These are phyloP conservation scores for Saturnispora diversa DNA, from an alignment of 805 yeast species.

Conservation along the genomic window DNA sequence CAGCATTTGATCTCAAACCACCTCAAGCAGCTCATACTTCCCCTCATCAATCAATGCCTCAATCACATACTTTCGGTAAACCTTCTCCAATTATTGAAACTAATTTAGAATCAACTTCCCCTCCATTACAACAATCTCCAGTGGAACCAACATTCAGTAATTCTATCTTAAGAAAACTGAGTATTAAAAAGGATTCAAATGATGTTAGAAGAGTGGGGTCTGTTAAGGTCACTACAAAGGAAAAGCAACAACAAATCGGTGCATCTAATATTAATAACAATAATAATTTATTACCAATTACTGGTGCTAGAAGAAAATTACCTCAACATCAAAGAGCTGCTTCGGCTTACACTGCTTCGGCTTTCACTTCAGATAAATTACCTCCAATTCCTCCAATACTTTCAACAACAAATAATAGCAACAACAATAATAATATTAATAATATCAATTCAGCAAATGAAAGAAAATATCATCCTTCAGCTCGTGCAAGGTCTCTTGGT, in stretches of 20 bases:
- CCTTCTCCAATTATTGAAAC: conserved; percentile 13
- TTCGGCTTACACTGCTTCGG: conserved; percentile 31
- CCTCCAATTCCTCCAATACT: conserved; percentile 7
- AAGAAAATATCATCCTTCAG: conserved; percentile 58
- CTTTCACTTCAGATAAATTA: conserved; percentile 19
- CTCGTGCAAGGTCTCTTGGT: conserved; percentile 83
- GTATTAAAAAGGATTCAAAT: conserved; percentile 24
- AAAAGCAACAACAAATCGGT: conserved; percentile 36
- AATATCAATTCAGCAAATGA: background rate
- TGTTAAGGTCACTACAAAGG: conserved; percentile 53
- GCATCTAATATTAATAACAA: conserved; percentile 26
- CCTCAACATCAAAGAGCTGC: conserved; percentile 32
- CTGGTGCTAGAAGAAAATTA: conserved; percentile 14
- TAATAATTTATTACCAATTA: conserved; percentile 14
- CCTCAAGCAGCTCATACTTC: conserved; percentile 37
- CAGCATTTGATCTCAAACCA: conserved; percentile 20
- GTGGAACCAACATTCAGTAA: conserved; percentile 18
- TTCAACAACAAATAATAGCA: background rate
- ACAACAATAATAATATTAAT: conserved; percentile 27
- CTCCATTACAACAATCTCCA: conserved; percentile 17
- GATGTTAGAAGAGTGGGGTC: conserved; percentile 52
- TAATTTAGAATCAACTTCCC: conserved; percentile 14
- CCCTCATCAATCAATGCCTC: conserved; percentile 24
- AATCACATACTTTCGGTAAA: conserved; percentile 17
- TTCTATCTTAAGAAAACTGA: conserved; percentile 29